Conservation (phyloP, 2,329 filamentous ascomycete species). For the Daldinia eschscholtzii region DNA sequence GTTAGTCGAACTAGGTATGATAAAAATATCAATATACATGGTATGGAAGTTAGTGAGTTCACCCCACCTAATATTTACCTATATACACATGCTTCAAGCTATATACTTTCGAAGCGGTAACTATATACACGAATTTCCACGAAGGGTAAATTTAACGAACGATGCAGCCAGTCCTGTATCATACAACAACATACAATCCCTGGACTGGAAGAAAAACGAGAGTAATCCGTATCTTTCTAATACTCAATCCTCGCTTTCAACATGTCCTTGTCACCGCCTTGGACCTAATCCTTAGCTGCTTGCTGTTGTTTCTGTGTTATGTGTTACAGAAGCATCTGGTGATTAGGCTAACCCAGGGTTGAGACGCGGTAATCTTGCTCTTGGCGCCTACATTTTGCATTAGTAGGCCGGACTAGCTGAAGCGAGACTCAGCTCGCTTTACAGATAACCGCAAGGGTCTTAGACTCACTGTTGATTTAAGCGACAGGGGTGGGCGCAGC, state of each 20-base stretch:
- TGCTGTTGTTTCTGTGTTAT: not conserved
- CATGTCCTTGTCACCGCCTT: not conserved
- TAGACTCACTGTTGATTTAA: conserved; percentile 53
- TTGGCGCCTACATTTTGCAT: conserved; percentile 29
- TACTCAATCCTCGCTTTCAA: not conserved
- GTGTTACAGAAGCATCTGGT: not conserved
- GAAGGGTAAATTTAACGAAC: not conserved
- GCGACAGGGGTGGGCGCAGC: conserved; percentile 45
- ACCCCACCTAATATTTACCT: conserved; percentile 4
- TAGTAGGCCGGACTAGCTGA: conserved; percentile 21
- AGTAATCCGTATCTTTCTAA: not conserved
- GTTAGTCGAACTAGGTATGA: not conserved
- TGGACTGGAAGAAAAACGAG: not conserved
- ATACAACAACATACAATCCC: not conserved
- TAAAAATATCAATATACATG: conserved; percentile 5
- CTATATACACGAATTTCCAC: conserved; percentile 33
- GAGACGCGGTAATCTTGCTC: not conserved
- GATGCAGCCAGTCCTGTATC: conserved; percentile 3
- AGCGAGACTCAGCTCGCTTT: not conserved
- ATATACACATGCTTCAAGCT: conserved; percentile 36
- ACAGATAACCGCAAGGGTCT: conserved; percentile 2
- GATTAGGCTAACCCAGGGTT: not conserved
- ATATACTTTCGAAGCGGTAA: conserved; percentile 19
- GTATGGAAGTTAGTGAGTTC: conserved; percentile 18
- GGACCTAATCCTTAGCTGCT: not conserved